Conservation (phyloP, 2,329 filamentous ascomycete genomes). For the Sarocladium oryzae region DNA sequence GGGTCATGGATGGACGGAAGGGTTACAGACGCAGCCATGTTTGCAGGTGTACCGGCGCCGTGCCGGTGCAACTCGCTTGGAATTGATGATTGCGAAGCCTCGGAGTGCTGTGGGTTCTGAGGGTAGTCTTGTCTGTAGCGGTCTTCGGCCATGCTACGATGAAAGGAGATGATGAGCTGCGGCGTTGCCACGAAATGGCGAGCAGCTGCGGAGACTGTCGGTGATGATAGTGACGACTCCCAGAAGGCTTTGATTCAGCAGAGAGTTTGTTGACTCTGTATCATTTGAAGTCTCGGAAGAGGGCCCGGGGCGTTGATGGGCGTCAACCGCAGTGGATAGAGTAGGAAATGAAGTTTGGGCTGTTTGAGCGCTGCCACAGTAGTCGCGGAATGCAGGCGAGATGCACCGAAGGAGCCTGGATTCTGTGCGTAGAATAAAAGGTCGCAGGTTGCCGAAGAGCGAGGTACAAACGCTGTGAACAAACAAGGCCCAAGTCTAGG, state of each 20-base stretch:
- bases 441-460: too few species aligned
- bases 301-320: too few species aligned
- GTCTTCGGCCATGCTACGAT: conserved; percentile 34
- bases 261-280: background rate
- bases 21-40: conserved; percentile 39
- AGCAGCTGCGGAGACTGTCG: background rate
- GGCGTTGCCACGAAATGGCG: background rate
- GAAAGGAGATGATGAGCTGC: conserved; percentile 10
- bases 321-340: too few species aligned
- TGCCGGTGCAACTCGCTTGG: conserved; percentile 12
- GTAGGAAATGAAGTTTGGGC: too few species aligned
- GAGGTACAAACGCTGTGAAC: too few species aligned
- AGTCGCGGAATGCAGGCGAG: too few species aligned
- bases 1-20: conserved; percentile 45
- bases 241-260: background rate
- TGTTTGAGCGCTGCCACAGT: too few species aligned
- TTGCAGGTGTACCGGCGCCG: conserved; percentile 18
- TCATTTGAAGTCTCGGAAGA: conserved; percentile 8
- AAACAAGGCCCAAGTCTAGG: too few species aligned
- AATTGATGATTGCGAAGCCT: background rate
- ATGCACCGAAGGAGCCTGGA: too few species aligned
- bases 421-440: too few species aligned
- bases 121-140: conserved; percentile 30
- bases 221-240: background rate
- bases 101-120: conserved; percentile 17